Percentiles rank a stretch among this genome's conserved stretches.
Conservation (phyloP, 805 yeast species). For the Candida peoriensis region DNA sequence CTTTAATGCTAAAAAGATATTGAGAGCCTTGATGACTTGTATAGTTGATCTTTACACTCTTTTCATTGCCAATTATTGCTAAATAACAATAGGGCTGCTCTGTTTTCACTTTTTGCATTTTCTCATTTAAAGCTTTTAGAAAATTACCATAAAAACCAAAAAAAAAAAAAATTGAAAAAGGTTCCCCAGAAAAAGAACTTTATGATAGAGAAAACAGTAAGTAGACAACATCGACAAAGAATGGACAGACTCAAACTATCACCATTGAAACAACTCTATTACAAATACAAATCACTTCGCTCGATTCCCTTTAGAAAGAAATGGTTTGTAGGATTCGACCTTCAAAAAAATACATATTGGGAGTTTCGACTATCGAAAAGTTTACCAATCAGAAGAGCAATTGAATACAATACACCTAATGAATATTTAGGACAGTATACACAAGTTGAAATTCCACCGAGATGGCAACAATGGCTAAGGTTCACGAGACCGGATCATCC, state of each 20-base stretch:
- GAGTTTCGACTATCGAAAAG: conserved; percentile 56
- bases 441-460: conserved; percentile 59
- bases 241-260: conserved; percentile 54
- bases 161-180: no score
- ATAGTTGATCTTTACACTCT: no score
- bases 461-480: conserved; percentile 81
- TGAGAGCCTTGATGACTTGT: no score
- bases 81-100: no score
- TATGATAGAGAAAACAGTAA: no score
- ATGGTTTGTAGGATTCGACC: conserved; percentile 65
- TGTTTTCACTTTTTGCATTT: no score
- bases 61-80: no score
- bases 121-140: no score
- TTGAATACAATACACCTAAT: conserved; percentile 47
- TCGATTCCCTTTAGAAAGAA: conserved; percentile 63
- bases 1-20: no score
- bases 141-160: no score
- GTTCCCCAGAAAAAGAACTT: no score
- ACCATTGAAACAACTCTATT: conserved; percentile 42
- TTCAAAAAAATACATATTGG: conserved; percentile 86
- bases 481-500: conserved; percentile 59
- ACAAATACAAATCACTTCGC: conserved; percentile 56
- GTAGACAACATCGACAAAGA: no score
- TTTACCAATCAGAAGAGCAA: conserved; percentile 53
- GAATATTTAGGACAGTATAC: conserved; percentile 36